Percentiles rank a stretch among this genome's conserved stretches.
Evolutionary conservation across 2,329 filamentous ascomycete genomes (phyloP).

Genomic region (Ascochyta pisi): DNA sequence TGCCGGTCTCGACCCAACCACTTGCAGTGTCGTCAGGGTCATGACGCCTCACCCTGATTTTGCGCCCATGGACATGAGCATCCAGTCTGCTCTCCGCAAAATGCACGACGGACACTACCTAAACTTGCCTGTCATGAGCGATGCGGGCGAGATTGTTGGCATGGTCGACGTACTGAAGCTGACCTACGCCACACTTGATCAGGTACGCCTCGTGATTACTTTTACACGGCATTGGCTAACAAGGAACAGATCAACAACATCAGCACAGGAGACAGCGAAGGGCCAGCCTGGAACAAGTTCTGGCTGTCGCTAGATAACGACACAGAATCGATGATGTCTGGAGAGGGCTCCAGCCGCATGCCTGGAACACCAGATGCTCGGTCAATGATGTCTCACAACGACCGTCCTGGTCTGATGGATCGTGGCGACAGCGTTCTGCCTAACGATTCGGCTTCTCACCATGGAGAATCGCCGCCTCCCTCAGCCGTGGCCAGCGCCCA

Average conservation of each 20-base stretch:
- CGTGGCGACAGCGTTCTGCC: slow-evolving; percentile 86
- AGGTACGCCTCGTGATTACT: slow-evolving; percentile 62
- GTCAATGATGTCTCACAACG: slow-evolving; percentile 83
- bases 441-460: slow-evolving; percentile 92
- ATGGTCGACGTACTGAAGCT: slow-evolving; percentile 99
- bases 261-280: slow-evolving; percentile 85
- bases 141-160: slow-evolving; percentile 93
- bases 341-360: slow-evolving; percentile 78
- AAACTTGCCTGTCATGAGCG: slow-evolving; percentile 98
- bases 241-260: slow-evolving; percentile 78
- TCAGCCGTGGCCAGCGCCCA: slow-evolving; percentile 67
- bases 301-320: slow-evolving; percentile 96
- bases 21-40: slow-evolving; percentile 96
- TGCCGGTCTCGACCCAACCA: slow-evolving; percentile 89
- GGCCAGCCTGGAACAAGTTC: slow-evolving; percentile 99
- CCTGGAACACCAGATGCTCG: slow-evolving; percentile 71
- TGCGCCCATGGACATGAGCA: slow-evolving; percentile 98
- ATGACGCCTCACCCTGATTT: slow-evolving; percentile 99
- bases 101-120: slow-evolving; percentile 99
- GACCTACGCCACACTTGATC: slow-evolving; percentile 96
- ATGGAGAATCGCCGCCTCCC: slow-evolving; percentile 76
- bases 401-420: slow-evolving; percentile 65
- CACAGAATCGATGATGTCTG: slow-evolving; percentile 95
- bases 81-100: slow-evolving; percentile 95
- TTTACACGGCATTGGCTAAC: slow-evolving; percentile 14